Evolutionary conservation across 192 early-diverging fungal species (phyloP), one percentile per base, ranked within the genome.

Genomic region (Coemansia sp.): DNA sequence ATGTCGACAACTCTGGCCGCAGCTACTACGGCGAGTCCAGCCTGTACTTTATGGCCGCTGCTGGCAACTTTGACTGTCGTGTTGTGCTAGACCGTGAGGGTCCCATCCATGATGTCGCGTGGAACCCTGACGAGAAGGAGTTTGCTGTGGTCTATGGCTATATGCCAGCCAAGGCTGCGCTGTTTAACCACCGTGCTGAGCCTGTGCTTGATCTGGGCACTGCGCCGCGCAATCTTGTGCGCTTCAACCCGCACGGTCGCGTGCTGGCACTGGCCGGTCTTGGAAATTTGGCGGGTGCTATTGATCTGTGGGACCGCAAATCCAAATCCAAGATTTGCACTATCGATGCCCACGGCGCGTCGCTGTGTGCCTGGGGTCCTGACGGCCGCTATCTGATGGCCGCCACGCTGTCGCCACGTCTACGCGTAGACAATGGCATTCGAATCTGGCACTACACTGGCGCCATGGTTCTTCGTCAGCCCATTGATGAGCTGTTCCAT

Each of bases 21-120:
- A 93, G 91, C 26, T 99, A 99, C 85, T 99, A 99, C 72, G 97
- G 97, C 64, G 96, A 99, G 72, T 94, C 93, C 22, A 90, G 88
- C 45, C 82, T 99, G 62, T 96, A 94, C 76, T 96, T 91, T 62
- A 76, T 99, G 57, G 85, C 95, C 12, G 92, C 91, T 2, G 87
- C 92, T 41, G 95, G 94, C 7, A 94, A 90, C 77, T 97, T 91
- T 83, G 94, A 96, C 80, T 92, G 93, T 71, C 87, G 89, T 64
- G 95, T 99, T 14, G 68, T 85, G 29, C 85, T 88, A 55, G 90
- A 90, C 63, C 89, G 90, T 59, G 84, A 93, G 48, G 96, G 95
- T 10, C 91, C 96, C 22, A 91, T 99, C 61, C 97, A 99, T 67
- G 94, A 95, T 77, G 94, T 99, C 5, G 82, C 89, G 7, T 99